A percentile compares a stretch with the other conserved stretches of the same genome.
These are phyloP conservation scores for Plasmodium cynomolgi DNA, from an alignment of 169 alveolate genomes.

Conservation along the genomic window DNA sequence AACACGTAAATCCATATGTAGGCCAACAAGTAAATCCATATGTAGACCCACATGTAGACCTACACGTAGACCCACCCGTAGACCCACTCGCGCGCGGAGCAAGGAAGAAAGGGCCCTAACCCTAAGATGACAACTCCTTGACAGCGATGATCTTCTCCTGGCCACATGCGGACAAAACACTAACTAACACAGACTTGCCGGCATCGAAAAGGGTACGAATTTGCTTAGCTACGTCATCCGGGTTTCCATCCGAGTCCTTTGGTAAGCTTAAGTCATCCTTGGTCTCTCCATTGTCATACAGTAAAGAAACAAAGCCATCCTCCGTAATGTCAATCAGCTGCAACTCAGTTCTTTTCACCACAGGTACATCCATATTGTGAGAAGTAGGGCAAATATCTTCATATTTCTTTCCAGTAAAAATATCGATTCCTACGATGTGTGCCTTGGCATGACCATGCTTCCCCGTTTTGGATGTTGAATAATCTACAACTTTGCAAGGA, in stretches of 20 bases:
- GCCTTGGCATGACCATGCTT: conserved; percentile 99
- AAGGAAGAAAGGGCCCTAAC: no score
- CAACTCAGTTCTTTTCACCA: conserved; percentile 93
- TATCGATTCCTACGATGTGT: conserved; percentile 97
- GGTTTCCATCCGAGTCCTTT: conserved; percentile 93
- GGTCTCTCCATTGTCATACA: conserved; percentile 94
- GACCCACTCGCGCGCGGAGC: no score
- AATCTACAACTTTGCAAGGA: conserved; percentile 98
- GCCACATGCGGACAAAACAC: conserved; percentile 94
- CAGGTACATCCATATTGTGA: conserved; percentile 98
- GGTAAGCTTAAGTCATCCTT: conserved; percentile 97
- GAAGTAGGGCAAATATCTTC: conserved; percentile 98
- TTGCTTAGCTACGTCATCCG: conserved; percentile 92
- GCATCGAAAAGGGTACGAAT: conserved; percentile 86
- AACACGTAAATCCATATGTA: no score
- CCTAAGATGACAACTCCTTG: conserved; percentile 82
- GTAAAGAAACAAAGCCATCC: conserved; percentile 94
- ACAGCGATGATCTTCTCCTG: conserved; percentile 90
- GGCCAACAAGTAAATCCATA: neutral
- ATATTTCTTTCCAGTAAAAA: conserved; percentile 96
- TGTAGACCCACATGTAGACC: neutral
- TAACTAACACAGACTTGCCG: conserved; percentile 91
- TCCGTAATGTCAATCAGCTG: conserved; percentile 94
- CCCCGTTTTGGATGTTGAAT: conserved; percentile 98
- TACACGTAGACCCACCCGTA: no score